Percentiles rank a stretch among this genome's conserved stretches.
Evolutionary conservation across 495 filamentous ascomycete genomes (phyloP).

Genomic region (Neurospora pannonica): DNA sequence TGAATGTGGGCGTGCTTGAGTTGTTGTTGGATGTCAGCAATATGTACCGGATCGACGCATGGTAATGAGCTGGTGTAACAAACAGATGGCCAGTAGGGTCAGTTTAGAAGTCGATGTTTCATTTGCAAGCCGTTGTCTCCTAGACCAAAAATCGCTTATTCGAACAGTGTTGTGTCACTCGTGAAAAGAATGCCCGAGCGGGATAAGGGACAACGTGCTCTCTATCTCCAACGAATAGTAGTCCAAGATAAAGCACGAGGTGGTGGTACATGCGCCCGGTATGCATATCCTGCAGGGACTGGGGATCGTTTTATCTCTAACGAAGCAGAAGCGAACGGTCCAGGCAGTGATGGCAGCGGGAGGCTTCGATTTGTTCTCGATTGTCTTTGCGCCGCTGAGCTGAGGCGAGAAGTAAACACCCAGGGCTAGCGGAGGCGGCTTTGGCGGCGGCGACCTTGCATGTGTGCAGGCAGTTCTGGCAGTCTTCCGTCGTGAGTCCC

Average conservation of each 20-base stretch:
- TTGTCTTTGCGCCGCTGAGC: not conserved
- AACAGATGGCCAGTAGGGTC: not conserved
- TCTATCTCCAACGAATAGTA: not conserved
- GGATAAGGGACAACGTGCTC: not conserved
- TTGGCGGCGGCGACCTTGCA: not conserved
- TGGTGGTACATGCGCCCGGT: not conserved
- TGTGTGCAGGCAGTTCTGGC: not conserved
- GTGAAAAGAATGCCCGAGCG: not conserved
- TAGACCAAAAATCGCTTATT: not conserved
- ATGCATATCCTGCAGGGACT: not conserved
- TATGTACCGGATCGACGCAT: not conserved
- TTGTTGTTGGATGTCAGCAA: not conserved
- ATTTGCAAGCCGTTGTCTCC: not conserved
- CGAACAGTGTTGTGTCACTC: not conserved
- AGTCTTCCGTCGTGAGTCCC: not conserved
- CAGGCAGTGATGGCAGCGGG: not conserved
- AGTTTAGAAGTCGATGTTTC: not conserved
- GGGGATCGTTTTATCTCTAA: not conserved
- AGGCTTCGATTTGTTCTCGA: not conserved
- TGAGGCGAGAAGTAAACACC: not conserved
- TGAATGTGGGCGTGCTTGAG: not conserved
- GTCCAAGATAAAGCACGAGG: not conserved
- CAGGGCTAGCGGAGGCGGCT: not conserved
- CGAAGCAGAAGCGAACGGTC: not conserved
- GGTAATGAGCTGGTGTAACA: not conserved